Evolutionary conservation across 352 stramenopile species (phyloP), one percentile per base, ranked within the genome.

Genomic region (Globisporangium parvum): DNA sequence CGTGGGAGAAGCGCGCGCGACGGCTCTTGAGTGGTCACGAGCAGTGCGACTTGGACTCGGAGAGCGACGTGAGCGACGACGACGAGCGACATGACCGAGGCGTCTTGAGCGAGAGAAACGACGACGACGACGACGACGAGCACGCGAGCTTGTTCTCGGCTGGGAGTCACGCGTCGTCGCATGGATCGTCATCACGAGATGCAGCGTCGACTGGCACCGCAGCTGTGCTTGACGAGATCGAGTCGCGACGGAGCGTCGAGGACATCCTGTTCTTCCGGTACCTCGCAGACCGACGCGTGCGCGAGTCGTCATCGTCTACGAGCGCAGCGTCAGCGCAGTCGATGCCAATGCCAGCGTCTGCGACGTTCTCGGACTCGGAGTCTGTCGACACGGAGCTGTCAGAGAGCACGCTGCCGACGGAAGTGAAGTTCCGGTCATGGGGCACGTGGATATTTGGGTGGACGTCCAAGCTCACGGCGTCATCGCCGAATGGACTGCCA

Each of bases 251-350:
- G 47, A 73, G 65, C 33, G 66, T 93, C 15, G 86, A 94, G 66
- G 86, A 95, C 33, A 75, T 95, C 5, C 63, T 94, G 11, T 85
- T 94, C 55, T 95, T 95, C 47, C 82, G 86, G 20, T 94, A 88
- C 51, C 57, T 94, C 47, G 82, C 73, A 5, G 84, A 95, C 53
- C 50, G 80, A 48, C 55, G 80, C 42, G 39, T 85, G 42, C 47
- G 65, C 26, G 45, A 69, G 53, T 51, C 62, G 41, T 3, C 55
- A 39, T 47, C 59, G 48, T 61, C 60, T 33, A 53, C 65, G 44
- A 51, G 53, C 57, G 44, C 45, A 70, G 51, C 53, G 31, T 35
- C 18, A 6, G 33, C 42, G 21, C 65, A 66, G 14, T 62, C 69
- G 18, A 69, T 74, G 37, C 72, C 79, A 21, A 80, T 76, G 45